A percentile compares a stretch with the other conserved stretches of the same genome.
Conservation (phyloP, 202 grass and related monocot species). For the Cymbopogon flexuosus region DNA sequence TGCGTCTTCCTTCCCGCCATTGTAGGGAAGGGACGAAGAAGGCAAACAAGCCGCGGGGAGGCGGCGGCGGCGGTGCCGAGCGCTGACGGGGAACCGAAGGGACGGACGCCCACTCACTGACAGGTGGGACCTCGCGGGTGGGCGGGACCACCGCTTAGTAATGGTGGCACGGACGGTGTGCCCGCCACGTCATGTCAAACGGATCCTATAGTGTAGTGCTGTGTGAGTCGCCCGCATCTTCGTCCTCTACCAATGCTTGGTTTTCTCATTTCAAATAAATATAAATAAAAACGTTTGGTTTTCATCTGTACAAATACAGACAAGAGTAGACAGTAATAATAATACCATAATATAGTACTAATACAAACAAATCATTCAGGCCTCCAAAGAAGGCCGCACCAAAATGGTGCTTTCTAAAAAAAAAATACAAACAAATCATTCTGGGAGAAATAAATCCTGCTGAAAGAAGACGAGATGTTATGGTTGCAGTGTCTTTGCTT, state of each 20-base stretch:
- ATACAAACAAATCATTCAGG: too few relatives aligned
- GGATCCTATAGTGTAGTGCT: neutral
- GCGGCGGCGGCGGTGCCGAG: neutral
- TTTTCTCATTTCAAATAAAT: too few relatives aligned
- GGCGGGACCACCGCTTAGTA: neutral
- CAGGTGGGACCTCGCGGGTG: neutral
- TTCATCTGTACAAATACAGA: too few relatives aligned
- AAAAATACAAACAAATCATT: too few relatives aligned
- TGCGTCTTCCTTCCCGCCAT: neutral
- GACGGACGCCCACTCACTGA: neutral
- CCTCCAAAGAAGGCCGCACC: too few relatives aligned
- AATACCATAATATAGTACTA: too few relatives aligned
- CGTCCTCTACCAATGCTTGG: neutral
- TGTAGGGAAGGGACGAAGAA: neutral
- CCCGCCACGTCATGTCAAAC: neutral
- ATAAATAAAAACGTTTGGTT: too few relatives aligned
- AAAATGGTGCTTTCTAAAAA: too few relatives aligned
- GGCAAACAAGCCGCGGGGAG: neutral
- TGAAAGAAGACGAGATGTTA: too few relatives aligned
- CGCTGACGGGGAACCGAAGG: neutral
- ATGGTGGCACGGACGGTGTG: neutral
- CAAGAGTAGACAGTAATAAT: too few relatives aligned
- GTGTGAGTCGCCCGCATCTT: neutral
- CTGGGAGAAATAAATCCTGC: too few relatives aligned
- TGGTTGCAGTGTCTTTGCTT: too few relatives aligned